Percentiles rank a stretch among this genome's conserved stretches.
phyloP scores from a whole-genome alignment of 177 flowering plant species.

The Vitis hybrid region DNA sequence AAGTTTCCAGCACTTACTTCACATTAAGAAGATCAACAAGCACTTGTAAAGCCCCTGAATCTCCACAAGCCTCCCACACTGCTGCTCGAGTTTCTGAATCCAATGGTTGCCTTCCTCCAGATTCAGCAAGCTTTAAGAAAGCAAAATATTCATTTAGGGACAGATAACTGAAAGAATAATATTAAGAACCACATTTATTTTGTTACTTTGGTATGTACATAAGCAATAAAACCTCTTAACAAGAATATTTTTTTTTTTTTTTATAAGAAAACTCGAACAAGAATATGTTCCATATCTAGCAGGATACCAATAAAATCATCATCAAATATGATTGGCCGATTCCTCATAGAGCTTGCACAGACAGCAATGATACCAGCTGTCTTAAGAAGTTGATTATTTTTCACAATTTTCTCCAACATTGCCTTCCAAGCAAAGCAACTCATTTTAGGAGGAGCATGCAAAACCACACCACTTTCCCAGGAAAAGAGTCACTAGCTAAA shows the following conservation, averaged over 20 bases:
- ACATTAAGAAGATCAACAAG: slow-evolving; percentile 86
- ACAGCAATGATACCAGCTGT: too few relatives aligned
- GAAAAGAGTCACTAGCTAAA: too few relatives aligned
- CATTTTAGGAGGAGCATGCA: too few relatives aligned
- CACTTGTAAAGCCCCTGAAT: slow-evolving; percentile 91
- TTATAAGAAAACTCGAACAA: too few relatives aligned
- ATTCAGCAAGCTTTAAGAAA: slow-evolving; percentile 63
- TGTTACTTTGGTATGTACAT: background rate
- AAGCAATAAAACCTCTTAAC: background rate
- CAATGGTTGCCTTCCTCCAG: slow-evolving; percentile 67
- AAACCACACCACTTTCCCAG: too few relatives aligned
- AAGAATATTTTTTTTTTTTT: too few relatives aligned
- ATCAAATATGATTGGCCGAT: background rate
- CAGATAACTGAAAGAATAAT: background rate
- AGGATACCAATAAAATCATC: background rate
- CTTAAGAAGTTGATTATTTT: too few relatives aligned
- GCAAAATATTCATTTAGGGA: background rate
- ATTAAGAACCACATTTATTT: background rate
- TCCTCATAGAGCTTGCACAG: too few relatives aligned
- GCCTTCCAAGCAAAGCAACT: too few relatives aligned
- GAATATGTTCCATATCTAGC: background rate
- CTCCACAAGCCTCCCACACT: slow-evolving; percentile 97
- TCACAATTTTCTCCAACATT: too few relatives aligned
- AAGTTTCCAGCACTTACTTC: slow-evolving; percentile 44
- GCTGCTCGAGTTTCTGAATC: slow-evolving; percentile 83